phyloP scores from a whole-genome alignment of 208 protist genomes.

The Blechomonas ayalai region DNA sequence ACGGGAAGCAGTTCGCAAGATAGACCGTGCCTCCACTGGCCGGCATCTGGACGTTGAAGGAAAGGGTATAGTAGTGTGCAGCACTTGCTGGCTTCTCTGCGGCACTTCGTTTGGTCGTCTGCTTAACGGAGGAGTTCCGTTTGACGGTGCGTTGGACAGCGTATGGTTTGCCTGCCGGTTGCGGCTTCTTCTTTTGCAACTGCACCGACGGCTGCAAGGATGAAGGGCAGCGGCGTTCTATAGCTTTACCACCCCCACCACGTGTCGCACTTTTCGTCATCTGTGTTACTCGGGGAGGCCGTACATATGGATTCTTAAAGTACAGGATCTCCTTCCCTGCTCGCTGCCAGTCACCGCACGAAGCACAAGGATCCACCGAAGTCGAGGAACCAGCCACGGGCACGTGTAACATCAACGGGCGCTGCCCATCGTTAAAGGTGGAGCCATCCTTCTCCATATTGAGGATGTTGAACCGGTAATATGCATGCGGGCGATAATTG shows the following conservation, averaged over 20 bases:
- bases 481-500: constrained; percentile 45
- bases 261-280: too few species aligned
- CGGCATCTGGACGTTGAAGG: constrained; percentile 86
- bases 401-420: constrained; percentile 86
- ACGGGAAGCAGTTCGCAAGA: constrained; percentile 95
- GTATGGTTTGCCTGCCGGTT: not conserved
- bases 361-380: not conserved
- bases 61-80: constrained; percentile 93
- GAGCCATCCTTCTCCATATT: constrained; percentile 94
- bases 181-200: not conserved
- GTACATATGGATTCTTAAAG: constrained; percentile 66
- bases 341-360: constrained; percentile 33
- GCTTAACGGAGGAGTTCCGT: too few species aligned
- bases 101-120: too few species aligned
- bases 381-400: constrained; percentile 3
- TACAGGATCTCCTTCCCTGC: constrained; percentile 77
- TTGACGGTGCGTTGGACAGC: too few species aligned
- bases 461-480: constrained; percentile 95
- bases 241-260: too few species aligned
- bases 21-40: constrained; percentile 74
- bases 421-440: constrained; percentile 94
- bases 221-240: too few species aligned
- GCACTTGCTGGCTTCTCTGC: too few species aligned
- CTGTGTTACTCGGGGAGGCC: constrained; percentile 38
- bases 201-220: too few species aligned